Evolutionary conservation across 352 stramenopile genomes (phyloP).

Genomic region (Phytopythium oedochilum): DNA sequence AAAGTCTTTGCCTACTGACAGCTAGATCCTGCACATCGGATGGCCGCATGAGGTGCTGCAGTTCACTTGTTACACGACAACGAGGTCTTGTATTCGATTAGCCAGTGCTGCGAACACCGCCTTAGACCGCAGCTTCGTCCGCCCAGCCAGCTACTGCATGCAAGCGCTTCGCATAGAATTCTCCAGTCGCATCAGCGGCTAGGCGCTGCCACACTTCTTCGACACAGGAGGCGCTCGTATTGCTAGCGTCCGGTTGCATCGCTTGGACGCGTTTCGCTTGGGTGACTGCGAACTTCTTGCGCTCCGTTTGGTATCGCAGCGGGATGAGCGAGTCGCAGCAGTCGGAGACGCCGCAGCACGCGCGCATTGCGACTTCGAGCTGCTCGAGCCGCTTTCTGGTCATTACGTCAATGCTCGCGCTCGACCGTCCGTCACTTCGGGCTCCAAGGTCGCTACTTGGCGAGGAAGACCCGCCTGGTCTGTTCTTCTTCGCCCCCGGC

Average conservation of each 20-base stretch:
- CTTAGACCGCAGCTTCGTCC: background rate
- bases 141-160: background rate
- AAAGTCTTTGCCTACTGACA: background rate
- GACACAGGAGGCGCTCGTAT: background rate
- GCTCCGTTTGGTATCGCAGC: constrained; percentile 24
- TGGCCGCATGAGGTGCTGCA: background rate
- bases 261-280: background rate
- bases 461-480: background rate
- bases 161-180: constrained; percentile 1
- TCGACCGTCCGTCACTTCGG: background rate
- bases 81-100: background rate
- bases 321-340: constrained; percentile 15
- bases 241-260: background rate
- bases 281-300: constrained; percentile 16
- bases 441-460: background rate
- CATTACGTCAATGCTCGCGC: constrained; percentile 11
- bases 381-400: constrained; percentile 13
- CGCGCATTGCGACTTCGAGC: constrained; percentile 18
- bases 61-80: background rate
- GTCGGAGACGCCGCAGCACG: constrained; percentile 21
- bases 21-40: background rate
- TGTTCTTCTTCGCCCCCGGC: background rate
- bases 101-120: background rate
- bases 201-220: background rate
- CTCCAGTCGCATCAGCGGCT: background rate